These are phyloP conservation scores for Malus fusca DNA, from an alignment of 306 rosid species.

Conservation along the genomic window DNA sequence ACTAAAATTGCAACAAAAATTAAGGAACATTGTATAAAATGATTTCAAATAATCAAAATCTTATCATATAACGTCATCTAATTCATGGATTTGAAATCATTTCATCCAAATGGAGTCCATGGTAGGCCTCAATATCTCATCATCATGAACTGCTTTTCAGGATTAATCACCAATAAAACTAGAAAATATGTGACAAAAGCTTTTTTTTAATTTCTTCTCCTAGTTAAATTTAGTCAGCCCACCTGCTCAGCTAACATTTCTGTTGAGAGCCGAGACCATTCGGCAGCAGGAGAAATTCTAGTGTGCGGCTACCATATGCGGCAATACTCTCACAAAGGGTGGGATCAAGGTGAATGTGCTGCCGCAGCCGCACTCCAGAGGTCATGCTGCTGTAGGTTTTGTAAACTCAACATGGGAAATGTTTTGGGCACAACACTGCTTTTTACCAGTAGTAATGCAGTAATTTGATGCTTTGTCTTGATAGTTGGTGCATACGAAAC, in stretches of 20 bases:
- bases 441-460: too few relatives aligned
- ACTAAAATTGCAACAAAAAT: too few relatives aligned
- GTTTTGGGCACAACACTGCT: too few relatives aligned
- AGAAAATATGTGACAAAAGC: background rate
- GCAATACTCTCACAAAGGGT: background rate
- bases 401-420: background rate
- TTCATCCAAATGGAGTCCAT: background rate
- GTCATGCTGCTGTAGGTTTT: background rate
- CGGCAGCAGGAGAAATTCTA: background rate
- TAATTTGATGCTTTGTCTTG: too few relatives aligned
- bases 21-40: too few relatives aligned
- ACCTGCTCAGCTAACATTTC: background rate
- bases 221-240: background rate
- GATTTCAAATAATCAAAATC: too few relatives aligned
- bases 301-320: too few relatives aligned
- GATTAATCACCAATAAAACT: background rate
- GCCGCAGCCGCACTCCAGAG: background rate
- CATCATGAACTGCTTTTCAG: background rate
- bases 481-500: background rate
- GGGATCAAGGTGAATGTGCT: too few relatives aligned
- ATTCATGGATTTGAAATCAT: too few relatives aligned
- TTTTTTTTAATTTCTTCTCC: background rate
- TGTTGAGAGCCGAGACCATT: background rate
- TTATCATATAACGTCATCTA: too few relatives aligned
- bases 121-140: background rate